Percentiles rank a stretch among this genome's conserved stretches.
Conservation (phyloP, 441 rosid species). For the Raphanus hybrid region DNA sequence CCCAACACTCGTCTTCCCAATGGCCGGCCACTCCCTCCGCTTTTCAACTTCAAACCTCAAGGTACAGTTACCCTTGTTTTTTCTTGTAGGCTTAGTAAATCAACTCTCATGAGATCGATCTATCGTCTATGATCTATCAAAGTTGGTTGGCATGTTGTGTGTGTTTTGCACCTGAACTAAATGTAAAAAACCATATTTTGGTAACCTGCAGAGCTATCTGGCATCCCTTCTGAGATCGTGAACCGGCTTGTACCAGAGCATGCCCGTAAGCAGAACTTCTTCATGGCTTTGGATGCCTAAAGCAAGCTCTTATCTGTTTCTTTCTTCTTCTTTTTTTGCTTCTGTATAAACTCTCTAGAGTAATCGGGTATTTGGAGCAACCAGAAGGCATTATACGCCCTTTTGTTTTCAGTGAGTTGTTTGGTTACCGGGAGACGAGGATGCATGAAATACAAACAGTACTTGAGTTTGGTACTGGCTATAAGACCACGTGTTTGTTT, state of each 20-base stretch:
- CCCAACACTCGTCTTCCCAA: constrained; percentile 88
- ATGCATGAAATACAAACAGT: constrained; percentile 24
- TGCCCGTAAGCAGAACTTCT: constrained; percentile 86
- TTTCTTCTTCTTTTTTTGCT: background rate
- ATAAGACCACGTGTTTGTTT: constrained; percentile 30
- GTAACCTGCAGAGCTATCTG: constrained; percentile 66
- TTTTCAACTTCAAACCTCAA: constrained; percentile 84
- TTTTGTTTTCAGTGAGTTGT: constrained; percentile 23
- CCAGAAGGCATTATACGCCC: constrained; percentile 9
- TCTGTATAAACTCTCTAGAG: constrained; percentile 32
- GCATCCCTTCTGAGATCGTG: constrained; percentile 66
- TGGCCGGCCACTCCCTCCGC: constrained; percentile 96
- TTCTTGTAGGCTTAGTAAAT: background rate
- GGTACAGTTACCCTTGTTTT: constrained; percentile 47
- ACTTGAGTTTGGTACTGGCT: constrained; percentile 31
- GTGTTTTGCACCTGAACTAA: background rate
- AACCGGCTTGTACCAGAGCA: constrained; percentile 84
- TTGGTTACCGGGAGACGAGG: constrained; percentile 27
- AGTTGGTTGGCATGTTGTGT: background rate
- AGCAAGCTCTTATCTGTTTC: background rate
- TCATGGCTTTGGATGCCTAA: constrained; percentile 75
- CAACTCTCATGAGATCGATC: background rate
- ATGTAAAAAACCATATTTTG: background rate
- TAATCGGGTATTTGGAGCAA: constrained; percentile 9
- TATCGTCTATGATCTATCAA: background rate